Base-by-base conservation (phyloP, 2,329 filamentous ascomycete species). In the Aspergillaceae sp. region DNA sequence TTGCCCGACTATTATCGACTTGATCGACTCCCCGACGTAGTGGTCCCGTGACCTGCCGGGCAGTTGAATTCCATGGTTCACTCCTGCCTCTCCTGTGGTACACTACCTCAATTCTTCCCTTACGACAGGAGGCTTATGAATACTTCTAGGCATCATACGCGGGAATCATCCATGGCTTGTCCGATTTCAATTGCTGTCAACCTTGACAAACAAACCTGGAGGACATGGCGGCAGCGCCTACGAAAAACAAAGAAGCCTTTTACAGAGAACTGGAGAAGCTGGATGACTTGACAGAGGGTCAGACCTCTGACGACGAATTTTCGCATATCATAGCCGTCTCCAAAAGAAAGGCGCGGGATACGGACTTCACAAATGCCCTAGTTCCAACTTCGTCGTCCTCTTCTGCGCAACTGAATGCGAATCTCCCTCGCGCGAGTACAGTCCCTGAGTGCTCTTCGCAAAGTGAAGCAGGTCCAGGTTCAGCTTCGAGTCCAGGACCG, bases 181-280 rank as follows among this genome's bases (percentile, higher is more conserved):
- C 29, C 11, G 47, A 42, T 41, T 36, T 41, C 37, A 28, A 36
- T 41, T 40, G 26, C 44, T 41, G 48, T 51, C 41, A 27, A 27
- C 27, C 48, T 51, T 46, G 30, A 32, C 42, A 35, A 41, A 44
- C 35, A 27, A 44, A 33, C 42, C 44, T 19, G 19, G 19, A 35
- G 34, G 42, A 52, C 35, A 61, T 62, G 56, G 51, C 45, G 44
- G 45, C 45, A 41, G 44, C 32, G 44, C 7, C 36, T 19, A 44
- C 33, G 28, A 41, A 19, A 5, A 58, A 53, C 48, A 70, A 70
- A 54, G 51, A 56, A 46, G 47, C 51, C 11, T 65, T 71, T 44
- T 70, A 69, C 51, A 54, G 48, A 10, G 60, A 56, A 19, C 57
- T 71, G 6, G 66, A 69, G 36, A 42, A 48, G 29, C 47, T 68